A percentile compares a stretch with the other conserved stretches of the same genome.
Evolutionary conservation across 495 filamentous ascomycete genomes (phyloP).

Genomic region (Aspergillus nanangensis): DNA sequence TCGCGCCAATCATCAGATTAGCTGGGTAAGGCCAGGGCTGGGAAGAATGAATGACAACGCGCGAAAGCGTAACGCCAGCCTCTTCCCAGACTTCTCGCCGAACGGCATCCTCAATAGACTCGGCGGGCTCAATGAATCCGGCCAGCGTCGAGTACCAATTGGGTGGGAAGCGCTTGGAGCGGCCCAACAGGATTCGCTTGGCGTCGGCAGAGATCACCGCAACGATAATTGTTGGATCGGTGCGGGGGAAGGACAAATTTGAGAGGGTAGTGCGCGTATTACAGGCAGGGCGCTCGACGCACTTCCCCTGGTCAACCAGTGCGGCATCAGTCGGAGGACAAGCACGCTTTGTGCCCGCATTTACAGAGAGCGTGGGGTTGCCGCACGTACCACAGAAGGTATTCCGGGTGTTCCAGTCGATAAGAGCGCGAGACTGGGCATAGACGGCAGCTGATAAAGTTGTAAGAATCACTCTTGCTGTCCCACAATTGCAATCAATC

Average conservation of each 20-base stretch:
- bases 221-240: constrained; percentile 94
- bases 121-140: constrained; percentile 92
- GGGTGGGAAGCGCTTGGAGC: constrained; percentile 76
- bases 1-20: constrained; percentile 90
- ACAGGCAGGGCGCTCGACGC: constrained; percentile 59
- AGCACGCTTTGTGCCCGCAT: constrained; percentile 85
- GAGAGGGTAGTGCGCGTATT: constrained; percentile 61
- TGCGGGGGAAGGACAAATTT: constrained; percentile 88
- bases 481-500: too few relatives aligned
- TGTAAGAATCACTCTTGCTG: constrained; percentile 2
- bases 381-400: constrained; percentile 90
- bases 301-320: constrained; percentile 24
- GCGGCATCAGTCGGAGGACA: constrained; percentile 77
- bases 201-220: constrained; percentile 76
- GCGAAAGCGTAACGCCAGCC: constrained; percentile 74
- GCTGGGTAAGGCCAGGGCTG: constrained; percentile 91
- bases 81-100: constrained; percentile 96
- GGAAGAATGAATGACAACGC: constrained; percentile 87
- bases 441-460: constrained; percentile 69
- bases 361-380: constrained; percentile 73
- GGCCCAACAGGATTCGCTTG: constrained; percentile 74
- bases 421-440: constrained; percentile 81
- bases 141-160: constrained; percentile 88
- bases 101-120: constrained; percentile 92
- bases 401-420: constrained; percentile 94